Conservation (phyloP, 768 basidiomycete species). For the Candolleomyces aberdarensis region DNA sequence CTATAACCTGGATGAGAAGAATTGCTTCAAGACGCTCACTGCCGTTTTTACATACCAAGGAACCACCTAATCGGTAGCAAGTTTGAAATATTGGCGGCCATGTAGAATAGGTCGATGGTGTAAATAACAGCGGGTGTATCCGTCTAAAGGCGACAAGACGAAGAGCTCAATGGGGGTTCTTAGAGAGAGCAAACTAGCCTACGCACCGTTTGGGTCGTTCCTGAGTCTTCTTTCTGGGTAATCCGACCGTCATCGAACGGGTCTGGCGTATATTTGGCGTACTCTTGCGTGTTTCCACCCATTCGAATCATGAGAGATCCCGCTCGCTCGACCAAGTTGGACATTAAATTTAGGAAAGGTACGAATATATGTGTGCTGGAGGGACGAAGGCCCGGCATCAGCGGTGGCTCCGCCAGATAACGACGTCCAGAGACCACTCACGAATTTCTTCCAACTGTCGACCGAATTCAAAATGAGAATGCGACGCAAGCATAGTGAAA, state of each 20-base stretch:
- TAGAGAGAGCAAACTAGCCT: not conserved
- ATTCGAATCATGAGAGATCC: slow-evolving; percentile 65
- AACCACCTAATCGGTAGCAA: slow-evolving; percentile 67
- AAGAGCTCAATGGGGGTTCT: not conserved
- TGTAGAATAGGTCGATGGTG: slow-evolving; percentile 62
- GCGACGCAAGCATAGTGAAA: not conserved
- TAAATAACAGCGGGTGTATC: slow-evolving; percentile 66
- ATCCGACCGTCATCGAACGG: slow-evolving; percentile 36
- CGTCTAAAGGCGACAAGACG: slow-evolving; percentile 35
- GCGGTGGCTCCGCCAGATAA: not conserved
- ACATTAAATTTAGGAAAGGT: slow-evolving; percentile 77
- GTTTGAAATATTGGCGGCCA: slow-evolving; percentile 60
- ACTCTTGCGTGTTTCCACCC: slow-evolving; percentile 82
- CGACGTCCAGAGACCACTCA: not conserved
- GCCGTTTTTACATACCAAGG: slow-evolving; percentile 24
- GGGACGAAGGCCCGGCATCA: slow-evolving; percentile 33
- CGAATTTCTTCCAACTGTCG: slow-evolving; percentile 49
- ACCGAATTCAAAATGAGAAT: not conserved
- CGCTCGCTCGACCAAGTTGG: slow-evolving; percentile 62
- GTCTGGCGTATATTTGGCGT: slow-evolving; percentile 42
- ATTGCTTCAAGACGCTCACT: not conserved
- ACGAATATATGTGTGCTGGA: slow-evolving; percentile 21
- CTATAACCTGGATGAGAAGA: not conserved
- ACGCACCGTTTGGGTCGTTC: slow-evolving; percentile 39
- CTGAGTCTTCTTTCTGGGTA: slow-evolving; percentile 41